phyloP scores from a whole-genome alignment of 495 filamentous ascomycete species.

The Talaromyces proteolyticus region DNA sequence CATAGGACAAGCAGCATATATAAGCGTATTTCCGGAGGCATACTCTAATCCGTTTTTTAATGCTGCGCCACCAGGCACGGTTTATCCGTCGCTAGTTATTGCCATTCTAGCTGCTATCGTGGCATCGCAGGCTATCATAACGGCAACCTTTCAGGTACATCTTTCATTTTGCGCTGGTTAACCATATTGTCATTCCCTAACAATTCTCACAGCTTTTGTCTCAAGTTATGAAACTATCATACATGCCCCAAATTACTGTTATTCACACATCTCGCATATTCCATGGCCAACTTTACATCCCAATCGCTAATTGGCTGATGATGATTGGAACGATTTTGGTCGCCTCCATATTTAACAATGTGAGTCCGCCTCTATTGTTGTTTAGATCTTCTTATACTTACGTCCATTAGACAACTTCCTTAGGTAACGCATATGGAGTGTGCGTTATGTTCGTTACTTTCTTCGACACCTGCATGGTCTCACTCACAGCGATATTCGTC shows the following conservation, averaged over 20 bases:
- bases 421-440: slow-evolving; percentile 50
- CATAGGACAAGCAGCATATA: slow-evolving; percentile 69
- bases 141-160: slow-evolving; percentile 56
- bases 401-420: slow-evolving; percentile 41
- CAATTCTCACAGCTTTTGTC: slow-evolving; percentile 46
- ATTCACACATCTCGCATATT: slow-evolving; percentile 60
- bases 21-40: slow-evolving; percentile 51
- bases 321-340: slow-evolving; percentile 69
- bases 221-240: slow-evolving; percentile 68
- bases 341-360: slow-evolving; percentile 65
- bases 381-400: neutral
- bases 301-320: slow-evolving; percentile 65
- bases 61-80: slow-evolving; percentile 55
- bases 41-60: slow-evolving; percentile 71
- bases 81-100: slow-evolving; percentile 61
- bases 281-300: slow-evolving; percentile 68
- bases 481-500: slow-evolving; percentile 59
- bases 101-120: slow-evolving; percentile 67
- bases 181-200: neutral
- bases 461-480: slow-evolving; percentile 65
- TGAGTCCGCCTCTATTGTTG: slow-evolving; percentile 17
- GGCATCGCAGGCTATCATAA: slow-evolving; percentile 77
- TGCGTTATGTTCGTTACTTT: slow-evolving; percentile 74
- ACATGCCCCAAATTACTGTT: slow-evolving; percentile 68
- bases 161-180: neutral